phyloP scores from a whole-genome alignment of 768 basidiomycete genomes.

The Phanerochaete carnosa region DNA sequence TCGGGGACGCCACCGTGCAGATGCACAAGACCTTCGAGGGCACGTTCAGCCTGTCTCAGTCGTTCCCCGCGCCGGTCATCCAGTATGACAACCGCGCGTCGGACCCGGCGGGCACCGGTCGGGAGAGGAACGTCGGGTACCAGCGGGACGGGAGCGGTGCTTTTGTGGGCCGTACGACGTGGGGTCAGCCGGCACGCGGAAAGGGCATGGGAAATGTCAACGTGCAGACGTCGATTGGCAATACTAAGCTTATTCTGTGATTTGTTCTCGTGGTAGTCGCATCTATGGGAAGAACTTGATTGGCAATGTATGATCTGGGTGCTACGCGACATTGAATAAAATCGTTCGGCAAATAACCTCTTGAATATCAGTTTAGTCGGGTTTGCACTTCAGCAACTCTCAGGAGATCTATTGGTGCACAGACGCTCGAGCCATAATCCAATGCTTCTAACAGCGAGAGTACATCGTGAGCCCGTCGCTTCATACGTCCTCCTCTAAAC shows the following conservation, averaged over 20 bases:
- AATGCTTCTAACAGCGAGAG: too few species aligned
- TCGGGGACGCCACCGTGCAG: not conserved
- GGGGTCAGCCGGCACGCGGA: not conserved
- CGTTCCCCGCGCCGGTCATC: not conserved
- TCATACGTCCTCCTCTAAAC: constrained; percentile 2
- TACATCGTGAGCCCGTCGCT: too few species aligned
- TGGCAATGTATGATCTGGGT: too few species aligned
- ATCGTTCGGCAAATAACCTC: too few species aligned
- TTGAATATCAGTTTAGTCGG: too few species aligned
- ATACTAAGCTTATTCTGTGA: not conserved
- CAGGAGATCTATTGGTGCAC: too few species aligned
- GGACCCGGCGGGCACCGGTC: constrained; percentile 17
- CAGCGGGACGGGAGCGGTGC: not conserved
- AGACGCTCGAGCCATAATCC: too few species aligned
- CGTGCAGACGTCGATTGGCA: not conserved
- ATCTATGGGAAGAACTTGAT: too few species aligned
- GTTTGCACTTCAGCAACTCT: too few species aligned
- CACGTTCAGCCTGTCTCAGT: not conserved
- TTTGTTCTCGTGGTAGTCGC: too few species aligned
- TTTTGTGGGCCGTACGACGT: constrained; percentile 3
- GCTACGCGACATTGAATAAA: too few species aligned
- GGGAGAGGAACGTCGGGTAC: not conserved
- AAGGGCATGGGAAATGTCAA: not conserved
- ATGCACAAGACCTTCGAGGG: not conserved
- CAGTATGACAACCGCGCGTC: not conserved